phyloP scores from a whole-genome alignment of 805 yeast genomes.

The Wickerhamomyces pijperi region DNA sequence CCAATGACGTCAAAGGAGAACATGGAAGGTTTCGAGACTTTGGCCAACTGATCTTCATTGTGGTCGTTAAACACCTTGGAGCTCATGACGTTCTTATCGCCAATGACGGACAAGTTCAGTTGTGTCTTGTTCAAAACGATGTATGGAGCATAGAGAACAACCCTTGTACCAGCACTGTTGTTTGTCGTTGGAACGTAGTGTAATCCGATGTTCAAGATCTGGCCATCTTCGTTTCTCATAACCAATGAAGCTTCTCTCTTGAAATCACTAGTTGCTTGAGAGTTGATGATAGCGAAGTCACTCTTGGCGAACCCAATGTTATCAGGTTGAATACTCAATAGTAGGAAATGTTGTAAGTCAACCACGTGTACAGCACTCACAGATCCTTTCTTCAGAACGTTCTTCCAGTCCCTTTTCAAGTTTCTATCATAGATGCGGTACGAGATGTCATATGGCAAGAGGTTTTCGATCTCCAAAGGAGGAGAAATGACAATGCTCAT shows the following conservation, averaged over 20 bases:
- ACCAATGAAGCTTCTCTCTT: conserved; percentile 41
- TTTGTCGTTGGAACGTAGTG: conserved; percentile 46
- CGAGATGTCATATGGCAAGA: conserved; percentile 71
- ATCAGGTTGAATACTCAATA: conserved; percentile 59
- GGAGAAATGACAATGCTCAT: conserved; percentile 69
- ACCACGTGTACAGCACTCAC: conserved; percentile 74
- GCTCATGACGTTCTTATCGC: conserved; percentile 38
- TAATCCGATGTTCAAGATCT: conserved; percentile 48
- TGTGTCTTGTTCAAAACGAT: conserved; percentile 75
- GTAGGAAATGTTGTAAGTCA: conserved; percentile 54
- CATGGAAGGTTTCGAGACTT: conserved; percentile 50
- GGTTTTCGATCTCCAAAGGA: conserved; percentile 76
- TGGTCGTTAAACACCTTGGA: conserved; percentile 26
- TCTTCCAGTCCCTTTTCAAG: conserved; percentile 54
- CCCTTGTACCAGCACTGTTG: conserved; percentile 47
- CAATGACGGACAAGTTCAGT: conserved; percentile 43
- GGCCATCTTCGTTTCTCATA: conserved; percentile 53
- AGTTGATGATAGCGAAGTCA: conserved; percentile 61
- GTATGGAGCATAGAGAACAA: conserved; percentile 77
- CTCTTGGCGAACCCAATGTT: conserved; percentile 52
- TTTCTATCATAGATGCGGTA: conserved; percentile 72
- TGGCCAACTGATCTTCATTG: conserved; percentile 6
- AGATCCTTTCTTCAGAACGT: conserved; percentile 50
- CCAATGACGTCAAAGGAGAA: conserved; percentile 65
- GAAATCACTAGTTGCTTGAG: conserved; percentile 42